A percentile compares a stretch with the other conserved stretches of the same genome.
Evolutionary conservation across 192 early-diverging fungal genomes (phyloP).

Genomic region (Coemansia asiatica): DNA sequence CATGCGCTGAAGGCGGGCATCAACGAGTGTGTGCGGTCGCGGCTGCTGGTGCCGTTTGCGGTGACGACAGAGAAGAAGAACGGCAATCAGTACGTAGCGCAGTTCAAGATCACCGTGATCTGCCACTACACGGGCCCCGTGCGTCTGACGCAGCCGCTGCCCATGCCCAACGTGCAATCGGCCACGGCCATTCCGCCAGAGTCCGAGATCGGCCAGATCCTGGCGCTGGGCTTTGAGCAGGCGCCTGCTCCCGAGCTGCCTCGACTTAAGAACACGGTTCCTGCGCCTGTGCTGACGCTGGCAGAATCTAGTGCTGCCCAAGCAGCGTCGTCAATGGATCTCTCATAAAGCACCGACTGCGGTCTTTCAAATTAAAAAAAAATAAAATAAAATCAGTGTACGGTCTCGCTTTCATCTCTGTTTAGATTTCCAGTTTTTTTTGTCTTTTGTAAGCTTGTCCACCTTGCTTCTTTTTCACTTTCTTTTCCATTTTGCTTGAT

Average conservation of each 20-base stretch:
- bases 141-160: constrained; percentile 63
- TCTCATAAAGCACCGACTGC: constrained; percentile 7
- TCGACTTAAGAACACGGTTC: constrained; percentile 33
- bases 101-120: constrained; percentile 74
- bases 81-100: constrained; percentile 61
- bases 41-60: constrained; percentile 64
- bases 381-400: neutral
- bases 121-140: constrained; percentile 62
- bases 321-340: constrained; percentile 1
- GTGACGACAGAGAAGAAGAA: constrained; percentile 58
- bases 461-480: too few species aligned
- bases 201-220: constrained; percentile 50
- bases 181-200: constrained; percentile 56
- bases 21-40: constrained; percentile 64
- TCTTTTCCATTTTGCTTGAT: too few species aligned
- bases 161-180: constrained; percentile 80
- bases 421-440: too few species aligned
- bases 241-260: constrained; percentile 44
- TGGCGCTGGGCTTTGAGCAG: constrained; percentile 38
- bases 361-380: neutral
- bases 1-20: constrained; percentile 60
- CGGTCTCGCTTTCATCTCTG: too few species aligned
- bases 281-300: constrained; percentile 15
- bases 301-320: neutral
- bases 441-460: too few species aligned